Conservation (phyloP, 2,329 filamentous ascomycete genomes). For the Lasiodiplodia sp. region DNA sequence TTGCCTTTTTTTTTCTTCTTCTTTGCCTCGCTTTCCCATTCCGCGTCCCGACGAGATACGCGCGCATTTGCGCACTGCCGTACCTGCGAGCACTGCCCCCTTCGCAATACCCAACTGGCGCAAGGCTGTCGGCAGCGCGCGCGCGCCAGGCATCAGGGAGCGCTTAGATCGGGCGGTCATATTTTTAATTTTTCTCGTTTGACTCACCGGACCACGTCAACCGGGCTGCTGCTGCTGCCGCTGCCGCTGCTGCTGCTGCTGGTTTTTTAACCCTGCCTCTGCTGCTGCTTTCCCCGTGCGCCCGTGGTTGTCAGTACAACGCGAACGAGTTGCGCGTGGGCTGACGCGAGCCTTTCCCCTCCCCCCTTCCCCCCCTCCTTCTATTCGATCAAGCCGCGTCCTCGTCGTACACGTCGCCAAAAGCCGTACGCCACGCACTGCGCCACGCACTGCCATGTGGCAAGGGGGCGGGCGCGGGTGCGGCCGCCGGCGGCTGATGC, state of each 20-base stretch:
- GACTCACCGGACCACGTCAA: background rate
- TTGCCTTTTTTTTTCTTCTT: background rate
- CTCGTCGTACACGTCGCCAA: no score
- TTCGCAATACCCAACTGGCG: background rate
- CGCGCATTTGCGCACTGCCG: background rate
- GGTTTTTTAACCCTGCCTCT: no score
- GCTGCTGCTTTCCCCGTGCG: background rate
- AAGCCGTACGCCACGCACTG: no score
- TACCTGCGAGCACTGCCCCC: background rate
- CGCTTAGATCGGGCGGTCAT: background rate
- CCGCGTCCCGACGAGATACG: background rate
- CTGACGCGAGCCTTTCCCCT: no score
- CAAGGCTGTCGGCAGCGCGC: background rate
- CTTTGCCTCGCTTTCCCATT: background rate
- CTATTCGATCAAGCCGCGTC: no score
- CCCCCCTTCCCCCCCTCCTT: no score
- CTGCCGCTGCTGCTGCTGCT: no score
- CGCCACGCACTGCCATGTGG: no score
- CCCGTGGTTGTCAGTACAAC: background rate
- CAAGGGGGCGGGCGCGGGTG: no score
- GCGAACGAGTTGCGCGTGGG: no score
- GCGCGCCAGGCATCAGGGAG: background rate
- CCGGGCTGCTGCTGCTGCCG: background rate
- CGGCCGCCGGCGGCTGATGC: no score
- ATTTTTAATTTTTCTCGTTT: background rate